Evolutionary conservation across 192 early-diverging fungal genomes (phyloP).

Genomic region (Ambispora gerdemannii): DNA sequence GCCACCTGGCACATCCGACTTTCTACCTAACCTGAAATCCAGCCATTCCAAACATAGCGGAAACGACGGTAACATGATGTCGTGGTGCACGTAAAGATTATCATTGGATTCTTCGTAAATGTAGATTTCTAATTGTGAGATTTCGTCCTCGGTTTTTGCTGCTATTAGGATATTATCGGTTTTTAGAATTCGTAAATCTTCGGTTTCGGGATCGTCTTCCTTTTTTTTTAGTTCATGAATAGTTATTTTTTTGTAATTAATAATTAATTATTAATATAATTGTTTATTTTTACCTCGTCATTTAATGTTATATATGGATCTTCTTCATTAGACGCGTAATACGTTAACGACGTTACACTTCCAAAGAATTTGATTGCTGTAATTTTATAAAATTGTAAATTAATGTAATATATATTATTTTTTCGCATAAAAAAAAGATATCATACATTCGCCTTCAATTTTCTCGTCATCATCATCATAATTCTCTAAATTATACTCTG

Average conservation of each 20-base stretch:
- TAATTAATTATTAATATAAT: neutral
- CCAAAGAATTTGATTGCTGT: constrained; percentile 74
- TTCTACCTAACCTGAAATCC: constrained; percentile 80
- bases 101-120: constrained; percentile 87
- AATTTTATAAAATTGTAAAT: no score
- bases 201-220: constrained; percentile 67
- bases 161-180: constrained; percentile 88
- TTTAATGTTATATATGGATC: constrained; percentile 83
- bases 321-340: constrained; percentile 71
- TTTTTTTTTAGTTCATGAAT: constrained; percentile 35
- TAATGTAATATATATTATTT: neutral
- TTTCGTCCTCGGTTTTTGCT: constrained; percentile 95
- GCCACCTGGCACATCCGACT: constrained; percentile 38
- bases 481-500: constrained; percentile 87
- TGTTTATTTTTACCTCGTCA: constrained; percentile 49
- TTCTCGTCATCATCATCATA: constrained; percentile 83
- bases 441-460: constrained; percentile 33
- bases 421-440: neutral
- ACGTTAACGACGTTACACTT: constrained; percentile 85
- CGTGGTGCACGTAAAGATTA: constrained; percentile 97
- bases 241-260: neutral
- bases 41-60: constrained; percentile 96
- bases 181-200: constrained; percentile 73
- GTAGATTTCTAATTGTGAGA: constrained; percentile 93
- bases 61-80: constrained; percentile 95